Conservation (phyloP, 306 rosid species). For the Canavalia gladiata region DNA sequence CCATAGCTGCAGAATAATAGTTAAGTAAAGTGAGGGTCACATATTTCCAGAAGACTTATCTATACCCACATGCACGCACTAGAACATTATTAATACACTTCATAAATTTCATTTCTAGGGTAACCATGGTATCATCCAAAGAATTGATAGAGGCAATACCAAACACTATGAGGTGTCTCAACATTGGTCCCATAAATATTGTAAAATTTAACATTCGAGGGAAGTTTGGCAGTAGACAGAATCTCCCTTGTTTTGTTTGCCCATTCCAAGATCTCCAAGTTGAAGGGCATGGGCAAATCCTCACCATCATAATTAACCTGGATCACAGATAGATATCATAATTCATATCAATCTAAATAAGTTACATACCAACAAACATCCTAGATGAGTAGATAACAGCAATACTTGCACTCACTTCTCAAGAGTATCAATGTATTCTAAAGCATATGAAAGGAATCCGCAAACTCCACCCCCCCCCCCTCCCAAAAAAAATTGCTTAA, state of each 20-base stretch:
- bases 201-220: slow-evolving; percentile 85
- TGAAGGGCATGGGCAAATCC: slow-evolving; percentile 77
- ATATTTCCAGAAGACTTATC: slow-evolving; percentile 41
- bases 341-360: slow-evolving; percentile 5
- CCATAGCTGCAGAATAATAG: slow-evolving; percentile 80
- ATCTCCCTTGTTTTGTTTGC: slow-evolving; percentile 79
- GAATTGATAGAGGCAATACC: slow-evolving; percentile 64
- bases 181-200: slow-evolving; percentile 83
- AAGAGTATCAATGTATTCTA: slow-evolving; percentile 23
- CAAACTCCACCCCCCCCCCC: not conserved
- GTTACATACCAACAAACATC: slow-evolving; percentile 7
- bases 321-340: slow-evolving; percentile 32
- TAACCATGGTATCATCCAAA: slow-evolving; percentile 15
- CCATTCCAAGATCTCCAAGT: slow-evolving; percentile 84
- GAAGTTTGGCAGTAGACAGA: slow-evolving; percentile 84
- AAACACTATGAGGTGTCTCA: slow-evolving; percentile 82
- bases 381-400: slow-evolving; percentile 5
- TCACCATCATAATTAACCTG: slow-evolving; percentile 76
- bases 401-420: slow-evolving; percentile 7
- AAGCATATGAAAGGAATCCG: not conserved
- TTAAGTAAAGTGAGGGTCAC: slow-evolving; percentile 38
- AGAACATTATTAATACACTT: slow-evolving; percentile 24
- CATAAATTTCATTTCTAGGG: slow-evolving; percentile 30
- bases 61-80: slow-evolving; percentile 25
- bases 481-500: not conserved